Evolutionary conservation across 257 asterid genomes (phyloP).

Genomic region (Primulina tabacum): DNA sequence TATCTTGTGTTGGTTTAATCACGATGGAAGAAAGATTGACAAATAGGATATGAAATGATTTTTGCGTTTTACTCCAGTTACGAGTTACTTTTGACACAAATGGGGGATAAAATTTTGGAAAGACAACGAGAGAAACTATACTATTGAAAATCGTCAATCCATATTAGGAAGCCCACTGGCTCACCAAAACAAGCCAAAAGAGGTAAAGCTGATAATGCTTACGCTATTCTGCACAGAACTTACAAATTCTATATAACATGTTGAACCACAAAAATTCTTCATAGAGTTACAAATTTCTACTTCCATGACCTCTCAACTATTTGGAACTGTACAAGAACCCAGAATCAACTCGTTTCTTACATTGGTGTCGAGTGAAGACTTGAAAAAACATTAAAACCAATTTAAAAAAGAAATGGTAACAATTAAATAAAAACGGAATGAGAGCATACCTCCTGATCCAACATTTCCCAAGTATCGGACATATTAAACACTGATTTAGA

Average conservation of each 20-base stretch:
- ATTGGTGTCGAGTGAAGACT: neutral
- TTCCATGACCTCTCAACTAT: neutral
- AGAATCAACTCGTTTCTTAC: conserved; percentile 7
- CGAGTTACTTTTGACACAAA: neutral
- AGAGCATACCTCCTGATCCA: conserved; percentile 68
- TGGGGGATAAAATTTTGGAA: neutral
- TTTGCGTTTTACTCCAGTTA: neutral
- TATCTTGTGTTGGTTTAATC: neutral
- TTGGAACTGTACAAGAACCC: neutral
- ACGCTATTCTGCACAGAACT: neutral
- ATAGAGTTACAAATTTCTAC: neutral
- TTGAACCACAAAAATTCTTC: neutral
- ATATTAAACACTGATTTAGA: conserved; percentile 67
- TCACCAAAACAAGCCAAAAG: conserved; percentile 5
- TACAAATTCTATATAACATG: conserved; percentile 1
- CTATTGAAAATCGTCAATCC: no score
- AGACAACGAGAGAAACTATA: no score
- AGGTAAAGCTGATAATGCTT: neutral
- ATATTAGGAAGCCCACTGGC: neutral
- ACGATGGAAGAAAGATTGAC: no score
- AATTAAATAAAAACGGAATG: conserved; percentile 18
- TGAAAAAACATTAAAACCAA: neutral
- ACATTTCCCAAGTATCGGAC: conserved; percentile 61
- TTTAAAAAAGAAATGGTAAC: neutral
- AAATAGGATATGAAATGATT: neutral